Conservation (phyloP, 805 yeast species). For the Blastobotrys chiropterorum region DNA sequence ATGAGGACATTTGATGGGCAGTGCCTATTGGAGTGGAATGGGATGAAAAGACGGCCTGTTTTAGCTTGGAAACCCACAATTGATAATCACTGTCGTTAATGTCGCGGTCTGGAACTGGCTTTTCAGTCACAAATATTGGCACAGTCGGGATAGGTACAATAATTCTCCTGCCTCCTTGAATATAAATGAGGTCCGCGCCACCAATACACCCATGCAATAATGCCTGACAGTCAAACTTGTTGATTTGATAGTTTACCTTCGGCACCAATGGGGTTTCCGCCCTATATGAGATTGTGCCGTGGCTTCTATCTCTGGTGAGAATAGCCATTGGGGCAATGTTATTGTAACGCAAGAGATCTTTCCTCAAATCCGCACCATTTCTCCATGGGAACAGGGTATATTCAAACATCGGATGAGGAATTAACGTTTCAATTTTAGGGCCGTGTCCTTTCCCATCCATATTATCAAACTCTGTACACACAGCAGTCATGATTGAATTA, state of each 20-base stretch:
- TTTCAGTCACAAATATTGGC: slow-evolving; percentile 35
- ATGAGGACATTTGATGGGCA: slow-evolving; percentile 52
- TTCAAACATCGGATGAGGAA: slow-evolving; percentile 40
- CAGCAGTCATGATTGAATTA: slow-evolving; percentile 45
- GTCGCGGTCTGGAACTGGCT: slow-evolving; percentile 30
- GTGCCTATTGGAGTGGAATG: slow-evolving; percentile 31
- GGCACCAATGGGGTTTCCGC: slow-evolving; percentile 31
- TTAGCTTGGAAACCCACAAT: slow-evolving; percentile 25
- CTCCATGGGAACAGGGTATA: slow-evolving; percentile 41
- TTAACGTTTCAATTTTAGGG: slow-evolving; percentile 43
- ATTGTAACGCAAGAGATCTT: slow-evolving; percentile 34
- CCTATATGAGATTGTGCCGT: slow-evolving; percentile 37
- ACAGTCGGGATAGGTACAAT: slow-evolving; percentile 31
- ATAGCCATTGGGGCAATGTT: slow-evolving; percentile 37
- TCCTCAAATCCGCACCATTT: slow-evolving; percentile 32
- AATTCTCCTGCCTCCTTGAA: slow-evolving; percentile 44
- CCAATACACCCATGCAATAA: slow-evolving; percentile 34
- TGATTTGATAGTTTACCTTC: slow-evolving; percentile 36
- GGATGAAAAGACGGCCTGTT: slow-evolving; percentile 19
- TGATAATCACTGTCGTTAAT: slow-evolving; percentile 40
- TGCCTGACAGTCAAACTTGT: slow-evolving; percentile 38
- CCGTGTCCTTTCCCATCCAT: slow-evolving; percentile 50
- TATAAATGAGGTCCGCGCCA: slow-evolving; percentile 41
- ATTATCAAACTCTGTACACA: slow-evolving; percentile 41
- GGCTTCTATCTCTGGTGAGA: slow-evolving; percentile 41